These are phyloP conservation scores for Quercus rubra DNA, from an alignment of 306 rosid genomes.

Conservation along the genomic window DNA sequence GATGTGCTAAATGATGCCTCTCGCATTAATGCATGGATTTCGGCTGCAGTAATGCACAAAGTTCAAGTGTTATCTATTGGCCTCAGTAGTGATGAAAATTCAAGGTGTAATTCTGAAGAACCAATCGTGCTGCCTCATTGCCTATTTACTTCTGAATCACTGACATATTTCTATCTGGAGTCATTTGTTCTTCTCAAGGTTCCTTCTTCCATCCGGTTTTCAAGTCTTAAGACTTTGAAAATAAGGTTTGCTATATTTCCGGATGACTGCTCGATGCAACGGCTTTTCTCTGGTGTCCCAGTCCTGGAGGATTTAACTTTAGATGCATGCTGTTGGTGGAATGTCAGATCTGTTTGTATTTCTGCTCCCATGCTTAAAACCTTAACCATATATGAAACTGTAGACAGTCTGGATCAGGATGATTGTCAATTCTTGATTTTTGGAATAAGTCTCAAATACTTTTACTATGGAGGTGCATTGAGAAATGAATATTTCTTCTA, in stretches of 20 bases:
- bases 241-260: neutral
- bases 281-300: neutral
- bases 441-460: neutral
- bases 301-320: neutral
- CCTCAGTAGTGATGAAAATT: neutral
- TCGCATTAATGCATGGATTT: neutral
- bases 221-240: neutral
- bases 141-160: neutral
- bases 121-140: neutral
- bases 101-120: neutral
- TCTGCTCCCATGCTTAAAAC: neutral
- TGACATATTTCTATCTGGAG: neutral
- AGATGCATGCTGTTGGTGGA: neutral
- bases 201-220: neutral
- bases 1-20: neutral
- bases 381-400: neutral
- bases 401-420: neutral
- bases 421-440: neutral
- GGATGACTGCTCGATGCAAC: neutral
- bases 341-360: neutral
- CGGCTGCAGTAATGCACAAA: neutral
- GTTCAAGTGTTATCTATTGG: neutral
- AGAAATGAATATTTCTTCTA: neutral
- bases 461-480: neutral
- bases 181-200: neutral